Evolutionary conservation across 371 early-diverging fungal genomes (phyloP).

Genomic region (Basidiobolus meristosporus): DNA sequence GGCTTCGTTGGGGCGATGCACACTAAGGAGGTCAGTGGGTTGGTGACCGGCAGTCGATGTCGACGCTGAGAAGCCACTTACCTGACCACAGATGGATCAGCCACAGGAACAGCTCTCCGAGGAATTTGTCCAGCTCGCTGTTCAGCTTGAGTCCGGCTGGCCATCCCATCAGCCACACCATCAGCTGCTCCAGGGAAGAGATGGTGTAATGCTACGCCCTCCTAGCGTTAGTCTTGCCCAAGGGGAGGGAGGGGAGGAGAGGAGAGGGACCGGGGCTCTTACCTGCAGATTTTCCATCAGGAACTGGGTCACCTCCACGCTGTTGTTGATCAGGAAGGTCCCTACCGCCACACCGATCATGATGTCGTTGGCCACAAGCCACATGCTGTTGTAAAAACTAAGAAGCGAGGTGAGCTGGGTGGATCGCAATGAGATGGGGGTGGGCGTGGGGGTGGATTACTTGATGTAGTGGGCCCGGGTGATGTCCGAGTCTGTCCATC

Average conservation of each 20-base stretch:
- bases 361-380: conserved; percentile 86
- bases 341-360: conserved; percentile 74
- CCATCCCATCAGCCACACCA: conserved; percentile 82
- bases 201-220: conserved; percentile 32
- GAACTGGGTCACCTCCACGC: too few species aligned
- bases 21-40: background rate
- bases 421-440: too few species aligned
- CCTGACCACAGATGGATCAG: conserved; percentile 73
- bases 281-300: too few species aligned
- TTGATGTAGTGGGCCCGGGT: too few species aligned
- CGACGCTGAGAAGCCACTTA: conserved; percentile 8
- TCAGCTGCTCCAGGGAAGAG: conserved; percentile 39
- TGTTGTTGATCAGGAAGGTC: conserved; percentile 40
- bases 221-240: background rate
- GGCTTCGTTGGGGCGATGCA: conserved; percentile 9
- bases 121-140: conserved; percentile 63
- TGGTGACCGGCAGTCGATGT: background rate
- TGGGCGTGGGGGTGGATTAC: too few species aligned
- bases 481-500: too few species aligned
- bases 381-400: conserved; percentile 86
- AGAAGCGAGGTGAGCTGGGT: background rate
- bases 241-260: too few species aligned
- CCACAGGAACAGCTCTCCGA: conserved; percentile 90
- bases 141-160: conserved; percentile 96
- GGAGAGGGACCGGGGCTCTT: too few species aligned